A percentile compares a stretch with the other conserved stretches of the same genome.
phyloP scores from a whole-genome alignment of 2,329 filamentous ascomycete species.

The Coniochaeta sp. region DNA sequence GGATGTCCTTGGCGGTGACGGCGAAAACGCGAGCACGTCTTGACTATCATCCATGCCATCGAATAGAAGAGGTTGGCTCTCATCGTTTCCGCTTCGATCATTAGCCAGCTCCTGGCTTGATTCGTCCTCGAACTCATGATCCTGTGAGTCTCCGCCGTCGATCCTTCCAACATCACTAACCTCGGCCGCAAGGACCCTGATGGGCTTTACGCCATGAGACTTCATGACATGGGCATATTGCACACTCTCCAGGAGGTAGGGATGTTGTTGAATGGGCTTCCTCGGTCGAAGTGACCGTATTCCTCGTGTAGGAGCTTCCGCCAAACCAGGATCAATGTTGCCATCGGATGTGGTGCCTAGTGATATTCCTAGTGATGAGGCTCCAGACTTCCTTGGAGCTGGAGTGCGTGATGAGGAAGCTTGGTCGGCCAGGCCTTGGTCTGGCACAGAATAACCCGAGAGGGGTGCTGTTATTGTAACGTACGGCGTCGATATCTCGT shows the following conservation, averaged over 20 bases:
- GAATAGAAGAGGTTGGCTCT: conserved; percentile 12
- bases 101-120: conserved; percentile 36
- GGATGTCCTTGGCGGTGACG: conserved; percentile 20
- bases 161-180: conserved; percentile 14
- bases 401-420: not conserved
- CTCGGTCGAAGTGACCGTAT: conserved; percentile 48
- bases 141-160: conserved; percentile 33
- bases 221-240: conserved; percentile 45
- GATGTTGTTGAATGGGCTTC: conserved; percentile 54
- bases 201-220: conserved; percentile 45
- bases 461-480: conserved; percentile 24
- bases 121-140: conserved; percentile 40
- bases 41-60: conserved; percentile 9
- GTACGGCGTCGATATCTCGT: conserved; percentile 29
- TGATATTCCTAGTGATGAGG: not conserved
- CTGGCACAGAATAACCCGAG: not conserved
- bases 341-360: not conserved
- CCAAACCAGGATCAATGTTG: not conserved
- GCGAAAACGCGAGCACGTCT: conserved; percentile 19
- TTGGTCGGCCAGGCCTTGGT: not conserved
- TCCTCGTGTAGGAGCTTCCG: conserved; percentile 21
- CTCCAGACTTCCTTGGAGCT: not conserved
- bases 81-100: conserved; percentile 6
- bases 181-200: conserved; percentile 30
- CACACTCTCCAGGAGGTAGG: conserved; percentile 48